These are phyloP conservation scores for Kwoniella botswanensis DNA, from an alignment of 768 basidiomycete genomes.

Conservation along the genomic window DNA sequence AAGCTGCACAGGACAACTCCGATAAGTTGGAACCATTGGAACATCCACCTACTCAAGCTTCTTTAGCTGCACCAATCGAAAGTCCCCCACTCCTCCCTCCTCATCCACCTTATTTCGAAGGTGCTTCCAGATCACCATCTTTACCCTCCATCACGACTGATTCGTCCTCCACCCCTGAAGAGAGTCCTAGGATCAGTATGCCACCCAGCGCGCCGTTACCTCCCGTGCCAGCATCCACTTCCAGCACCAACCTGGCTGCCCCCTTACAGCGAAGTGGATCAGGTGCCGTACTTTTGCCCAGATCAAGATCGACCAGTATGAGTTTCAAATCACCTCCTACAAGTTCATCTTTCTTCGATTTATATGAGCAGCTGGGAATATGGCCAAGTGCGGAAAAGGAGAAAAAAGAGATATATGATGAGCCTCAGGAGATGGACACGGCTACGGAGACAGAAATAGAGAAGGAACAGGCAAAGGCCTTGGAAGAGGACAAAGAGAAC, in stretches of 20 bases:
- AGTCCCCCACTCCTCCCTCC: conserved; percentile 50
- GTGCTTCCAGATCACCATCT: conserved; percentile 21
- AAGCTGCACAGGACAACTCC: not conserved
- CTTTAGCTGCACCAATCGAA: conserved; percentile 29
- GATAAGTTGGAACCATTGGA: conserved; percentile 4
- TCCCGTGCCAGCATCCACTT: conserved; percentile 7
- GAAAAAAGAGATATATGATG: conserved; percentile 5
- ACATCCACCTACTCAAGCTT: conserved; percentile 15
- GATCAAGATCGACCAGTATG: conserved; percentile 52
- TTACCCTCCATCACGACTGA: conserved; percentile 27
- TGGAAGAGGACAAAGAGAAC: conserved; percentile 8
- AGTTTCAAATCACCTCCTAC: conserved; percentile 50
- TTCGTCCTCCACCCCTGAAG: conserved; percentile 18
- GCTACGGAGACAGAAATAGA: not conserved
- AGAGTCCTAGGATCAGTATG: conserved; percentile 17
- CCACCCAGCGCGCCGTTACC: conserved; percentile 30
- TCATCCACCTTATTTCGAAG: conserved; percentile 47
- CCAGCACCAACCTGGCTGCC: conserved; percentile 12
- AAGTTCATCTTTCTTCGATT: conserved; percentile 53
- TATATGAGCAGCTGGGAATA: conserved; percentile 56
- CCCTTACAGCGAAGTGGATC: conserved; percentile 23
- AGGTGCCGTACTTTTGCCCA: conserved; percentile 42
- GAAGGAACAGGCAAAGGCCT: not conserved
- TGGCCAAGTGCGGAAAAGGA: conserved; percentile 39
- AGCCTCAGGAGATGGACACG: not conserved